These are phyloP conservation scores for Daldinia concentrica DNA, from an alignment of 495 filamentous ascomycete species.

Conservation along the genomic window DNA sequence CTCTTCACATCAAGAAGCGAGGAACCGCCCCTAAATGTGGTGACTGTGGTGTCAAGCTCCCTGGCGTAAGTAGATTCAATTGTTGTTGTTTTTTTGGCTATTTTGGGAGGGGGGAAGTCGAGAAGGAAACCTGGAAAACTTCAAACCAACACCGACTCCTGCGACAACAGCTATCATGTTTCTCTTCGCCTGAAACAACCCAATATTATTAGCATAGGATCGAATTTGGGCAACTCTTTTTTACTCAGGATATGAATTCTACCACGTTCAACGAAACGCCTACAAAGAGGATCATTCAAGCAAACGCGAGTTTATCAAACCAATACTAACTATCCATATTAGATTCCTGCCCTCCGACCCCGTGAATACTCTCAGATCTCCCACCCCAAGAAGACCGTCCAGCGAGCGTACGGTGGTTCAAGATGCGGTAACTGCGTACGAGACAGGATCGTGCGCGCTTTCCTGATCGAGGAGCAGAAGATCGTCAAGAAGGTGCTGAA, in stretches of 20 bases:
- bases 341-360: conserved; percentile 96
- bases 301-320: background rate
- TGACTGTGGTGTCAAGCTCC: conserved; percentile 95
- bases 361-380: conserved; percentile 96
- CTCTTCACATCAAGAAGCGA: conserved; percentile 99
- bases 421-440: conserved; percentile 98
- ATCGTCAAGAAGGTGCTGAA: conserved; percentile 99
- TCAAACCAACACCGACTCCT: background rate
- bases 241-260: background rate
- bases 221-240: background rate
- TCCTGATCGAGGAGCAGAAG: conserved; percentile 99
- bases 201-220: background rate
- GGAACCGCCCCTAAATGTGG: conserved; percentile 97
- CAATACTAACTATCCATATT: conserved; percentile 18
- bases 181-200: background rate
- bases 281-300: background rate
- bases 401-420: conserved; percentile 96
- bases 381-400: conserved; percentile 98
- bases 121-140: background rate
- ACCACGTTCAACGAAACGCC: background rate
- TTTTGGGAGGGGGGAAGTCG: background rate
- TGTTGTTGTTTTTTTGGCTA: conserved; percentile 11
- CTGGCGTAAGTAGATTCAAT: conserved; percentile 75
- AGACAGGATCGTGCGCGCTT: conserved; percentile 95
- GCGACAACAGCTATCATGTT: background rate